A percentile compares a stretch with the other conserved stretches of the same genome.
phyloP scores from a whole-genome alignment of 2,329 filamentous ascomycete genomes.

The Calonectria pauciramosa region DNA sequence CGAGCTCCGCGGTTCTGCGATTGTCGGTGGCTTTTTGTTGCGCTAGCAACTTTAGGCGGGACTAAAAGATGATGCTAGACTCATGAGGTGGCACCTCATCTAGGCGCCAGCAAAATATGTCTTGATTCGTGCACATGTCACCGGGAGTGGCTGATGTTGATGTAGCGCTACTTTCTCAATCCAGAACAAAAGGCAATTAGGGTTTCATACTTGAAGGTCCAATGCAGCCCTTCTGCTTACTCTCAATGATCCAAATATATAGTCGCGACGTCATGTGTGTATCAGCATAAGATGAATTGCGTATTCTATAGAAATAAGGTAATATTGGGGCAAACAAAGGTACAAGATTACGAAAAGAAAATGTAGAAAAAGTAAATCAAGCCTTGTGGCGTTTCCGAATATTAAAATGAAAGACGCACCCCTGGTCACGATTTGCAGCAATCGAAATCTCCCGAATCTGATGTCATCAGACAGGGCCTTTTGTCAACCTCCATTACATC shows the following conservation, averaged over 20 bases:
- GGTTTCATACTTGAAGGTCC: not conserved
- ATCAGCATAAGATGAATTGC: not conserved
- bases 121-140: not conserved
- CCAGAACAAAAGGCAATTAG: not conserved
- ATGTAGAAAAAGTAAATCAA: not conserved
- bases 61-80: slow-evolving; percentile 5
- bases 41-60: not conserved
- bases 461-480: not conserved
- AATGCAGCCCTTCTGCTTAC: not conserved
- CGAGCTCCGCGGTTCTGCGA: not conserved
- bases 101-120: not conserved
- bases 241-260: no score
- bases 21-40: not conserved
- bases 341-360: no score
- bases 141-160: not conserved
- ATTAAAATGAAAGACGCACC: not conserved
- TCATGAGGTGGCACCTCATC: not conserved
- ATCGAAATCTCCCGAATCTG: not conserved
- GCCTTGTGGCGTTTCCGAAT: not conserved
- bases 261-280: no score
- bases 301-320: not conserved
- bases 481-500: not conserved
- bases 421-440: no score
- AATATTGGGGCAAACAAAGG: not conserved
- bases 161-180: not conserved